Conservation (phyloP, 2,329 filamentous ascomycete genomes). For the Hypoxylon sp. region DNA sequence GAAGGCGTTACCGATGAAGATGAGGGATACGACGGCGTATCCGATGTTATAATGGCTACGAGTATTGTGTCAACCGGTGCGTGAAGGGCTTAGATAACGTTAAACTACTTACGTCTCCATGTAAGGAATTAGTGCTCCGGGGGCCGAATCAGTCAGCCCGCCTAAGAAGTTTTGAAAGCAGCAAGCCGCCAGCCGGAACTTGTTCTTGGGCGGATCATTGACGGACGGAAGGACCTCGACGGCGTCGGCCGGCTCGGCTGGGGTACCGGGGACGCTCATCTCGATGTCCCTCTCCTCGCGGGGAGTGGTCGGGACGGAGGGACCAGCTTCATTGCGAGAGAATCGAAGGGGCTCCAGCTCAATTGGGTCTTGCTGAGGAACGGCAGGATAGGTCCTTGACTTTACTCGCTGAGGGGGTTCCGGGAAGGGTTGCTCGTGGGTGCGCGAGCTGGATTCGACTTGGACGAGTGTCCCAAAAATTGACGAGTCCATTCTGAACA, state of each 20-base stretch:
- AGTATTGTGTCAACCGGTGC: too few species aligned
- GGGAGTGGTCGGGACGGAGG: slow-evolving; percentile 37
- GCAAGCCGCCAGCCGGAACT: slow-evolving; percentile 72
- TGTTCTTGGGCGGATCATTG: slow-evolving; percentile 74
- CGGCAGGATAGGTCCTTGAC: slow-evolving; percentile 55
- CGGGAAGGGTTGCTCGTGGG: slow-evolving; percentile 45
- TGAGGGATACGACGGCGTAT: slow-evolving; percentile 82
- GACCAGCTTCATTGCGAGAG: slow-evolving; percentile 19
- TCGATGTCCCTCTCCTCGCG: slow-evolving; percentile 45
- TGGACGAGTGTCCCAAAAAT: slow-evolving; percentile 45
- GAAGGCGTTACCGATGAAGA: slow-evolving; percentile 81
- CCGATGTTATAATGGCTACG: slow-evolving; percentile 75
- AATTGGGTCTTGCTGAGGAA: slow-evolving; percentile 49
- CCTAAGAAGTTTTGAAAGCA: slow-evolving; percentile 76
- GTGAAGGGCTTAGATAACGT: too few species aligned
- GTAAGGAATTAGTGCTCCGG: slow-evolving; percentile 83
- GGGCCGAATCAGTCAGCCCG: slow-evolving; percentile 79
- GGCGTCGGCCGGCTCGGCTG: slow-evolving; percentile 39
- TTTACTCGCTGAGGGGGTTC: slow-evolving; percentile 52
- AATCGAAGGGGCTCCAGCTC: slow-evolving; percentile 36
- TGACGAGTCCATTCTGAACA: slow-evolving; percentile 27
- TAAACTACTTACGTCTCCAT: slow-evolving; percentile 73
- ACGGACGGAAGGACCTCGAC: slow-evolving; percentile 54
- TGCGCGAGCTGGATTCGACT: slow-evolving; percentile 45
- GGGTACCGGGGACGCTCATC: slow-evolving; percentile 40